These are phyloP conservation scores for Telopea speciosissima DNA, from an alignment of 177 flowering plant species.

Conservation along the genomic window DNA sequence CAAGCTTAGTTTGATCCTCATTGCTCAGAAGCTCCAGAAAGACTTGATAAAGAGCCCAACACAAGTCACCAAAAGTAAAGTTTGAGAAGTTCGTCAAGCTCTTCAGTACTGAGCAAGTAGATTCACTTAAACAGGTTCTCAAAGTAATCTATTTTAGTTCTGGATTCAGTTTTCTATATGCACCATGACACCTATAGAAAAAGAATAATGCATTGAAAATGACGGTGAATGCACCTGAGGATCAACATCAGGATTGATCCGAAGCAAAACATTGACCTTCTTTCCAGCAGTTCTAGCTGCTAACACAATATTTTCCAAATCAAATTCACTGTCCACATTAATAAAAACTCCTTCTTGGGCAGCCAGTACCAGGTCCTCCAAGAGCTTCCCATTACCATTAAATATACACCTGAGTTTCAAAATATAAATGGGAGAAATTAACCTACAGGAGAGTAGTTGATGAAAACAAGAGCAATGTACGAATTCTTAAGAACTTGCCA, in stretches of 20 bases:
- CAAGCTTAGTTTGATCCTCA: not conserved
- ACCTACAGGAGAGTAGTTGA: not conserved
- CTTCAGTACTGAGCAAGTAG: not conserved
- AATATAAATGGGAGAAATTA: slow-evolving; percentile 3
- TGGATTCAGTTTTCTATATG: not conserved
- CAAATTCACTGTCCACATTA: slow-evolving; percentile 95
- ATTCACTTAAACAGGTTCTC: not conserved
- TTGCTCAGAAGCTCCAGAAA: not conserved
- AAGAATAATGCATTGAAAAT: too few species aligned
- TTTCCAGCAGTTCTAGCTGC: slow-evolving; percentile 80
- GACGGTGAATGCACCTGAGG: slow-evolving; percentile 59
- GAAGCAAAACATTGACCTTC: slow-evolving; percentile 75
- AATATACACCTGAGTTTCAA: slow-evolving; percentile 64
- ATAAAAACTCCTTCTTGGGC: slow-evolving; percentile 90
- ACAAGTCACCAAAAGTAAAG: not conserved
- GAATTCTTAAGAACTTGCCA: too few species aligned
- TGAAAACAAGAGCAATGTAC: not conserved
- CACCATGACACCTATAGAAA: not conserved
- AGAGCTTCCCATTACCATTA: slow-evolving; percentile 91
- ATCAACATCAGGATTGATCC: slow-evolving; percentile 98
- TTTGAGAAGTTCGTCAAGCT: not conserved
- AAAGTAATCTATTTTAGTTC: not conserved
- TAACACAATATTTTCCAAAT: slow-evolving; percentile 79
- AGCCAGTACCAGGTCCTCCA: slow-evolving; percentile 90
- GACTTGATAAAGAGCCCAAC: not conserved